Percentiles rank a stretch among this genome's conserved stretches.
Evolutionary conservation across 805 yeast genomes (phyloP).

Genomic region (Spathaspora gorwiae): DNA sequence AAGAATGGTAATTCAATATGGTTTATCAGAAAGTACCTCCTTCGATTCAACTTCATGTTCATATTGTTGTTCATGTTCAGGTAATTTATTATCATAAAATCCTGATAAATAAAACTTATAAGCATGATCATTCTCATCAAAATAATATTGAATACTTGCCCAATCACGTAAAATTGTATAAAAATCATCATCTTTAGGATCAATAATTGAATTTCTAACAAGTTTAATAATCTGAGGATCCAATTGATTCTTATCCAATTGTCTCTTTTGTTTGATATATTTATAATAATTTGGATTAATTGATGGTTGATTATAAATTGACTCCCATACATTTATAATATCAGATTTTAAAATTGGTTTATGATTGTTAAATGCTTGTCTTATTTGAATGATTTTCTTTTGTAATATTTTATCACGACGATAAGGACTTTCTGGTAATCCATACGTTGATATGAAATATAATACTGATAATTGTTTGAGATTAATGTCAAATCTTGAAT

Average conservation of each 20-base stretch:
- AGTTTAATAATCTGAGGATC: neutral
- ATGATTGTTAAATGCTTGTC: constrained; percentile 12
- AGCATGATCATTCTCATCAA: constrained; percentile 11
- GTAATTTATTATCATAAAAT: constrained; percentile 4
- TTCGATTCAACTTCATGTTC: no score
- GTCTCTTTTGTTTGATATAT: neutral
- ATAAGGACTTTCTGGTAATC: constrained; percentile 26
- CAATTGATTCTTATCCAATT: constrained; percentile 5
- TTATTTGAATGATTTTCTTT: constrained; percentile 19
- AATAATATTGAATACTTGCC: constrained; percentile 26
- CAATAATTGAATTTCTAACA: constrained; percentile 16
- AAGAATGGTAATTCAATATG: no score
- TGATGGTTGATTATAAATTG: constrained; percentile 11
- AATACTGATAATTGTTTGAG: constrained; percentile 27
- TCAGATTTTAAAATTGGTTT: constrained; percentile 18
- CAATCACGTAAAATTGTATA: constrained; percentile 23
- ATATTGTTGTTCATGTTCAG: no score
- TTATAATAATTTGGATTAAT: constrained; percentile 4
- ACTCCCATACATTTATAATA: constrained; percentile 14
- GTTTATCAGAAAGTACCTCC: no score
- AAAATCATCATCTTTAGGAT: constrained; percentile 29
- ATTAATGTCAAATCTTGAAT: constrained; percentile 14
- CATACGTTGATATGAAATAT: constrained; percentile 27
- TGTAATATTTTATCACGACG: constrained; percentile 23
- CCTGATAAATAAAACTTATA: constrained; percentile 7